Evolutionary conservation across 2,329 filamentous ascomycete genomes (phyloP).

Genomic region (Lecanicillium sp.): DNA sequence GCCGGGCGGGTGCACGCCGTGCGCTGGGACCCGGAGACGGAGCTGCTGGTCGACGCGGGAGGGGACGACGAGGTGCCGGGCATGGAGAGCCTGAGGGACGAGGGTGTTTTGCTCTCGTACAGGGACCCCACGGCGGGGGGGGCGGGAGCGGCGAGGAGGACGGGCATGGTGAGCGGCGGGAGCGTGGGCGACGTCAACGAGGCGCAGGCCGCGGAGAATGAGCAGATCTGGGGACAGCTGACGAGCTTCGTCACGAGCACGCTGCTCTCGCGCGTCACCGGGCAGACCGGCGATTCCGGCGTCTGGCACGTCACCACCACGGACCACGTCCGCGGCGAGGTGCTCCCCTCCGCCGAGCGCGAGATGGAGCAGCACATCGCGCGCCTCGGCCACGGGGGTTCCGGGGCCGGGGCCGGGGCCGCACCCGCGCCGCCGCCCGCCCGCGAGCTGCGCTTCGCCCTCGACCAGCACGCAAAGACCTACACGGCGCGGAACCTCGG

Average conservation of each 20-base stretch:
- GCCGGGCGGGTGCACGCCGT: conserved; percentile 37
- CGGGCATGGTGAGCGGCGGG: conserved; percentile 17
- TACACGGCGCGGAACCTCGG: conserved; percentile 35
- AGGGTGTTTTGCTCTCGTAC: conserved; percentile 47
- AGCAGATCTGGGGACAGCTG: conserved; percentile 46
- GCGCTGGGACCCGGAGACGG: conserved; percentile 52
- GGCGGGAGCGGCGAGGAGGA: conserved; percentile 17
- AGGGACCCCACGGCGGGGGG: conserved; percentile 26
- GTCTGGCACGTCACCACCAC: conserved; percentile 50
- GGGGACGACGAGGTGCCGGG: no score
- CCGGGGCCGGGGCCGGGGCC: no score
- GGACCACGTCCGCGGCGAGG: conserved; percentile 43
- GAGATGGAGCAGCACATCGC: conserved; percentile 36
- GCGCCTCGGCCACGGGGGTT: conserved; percentile 23
- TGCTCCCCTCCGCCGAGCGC: conserved; percentile 31
- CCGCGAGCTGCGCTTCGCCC: conserved; percentile 42
- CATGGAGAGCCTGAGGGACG: no score
- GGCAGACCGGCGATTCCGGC: conserved; percentile 30
- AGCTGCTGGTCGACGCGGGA: conserved; percentile 47
- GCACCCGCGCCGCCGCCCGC: conserved; percentile 27
- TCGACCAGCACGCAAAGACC: conserved; percentile 36
- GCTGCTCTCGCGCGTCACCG: conserved; percentile 43
- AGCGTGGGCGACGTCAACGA: conserved; percentile 17
- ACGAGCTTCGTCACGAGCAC: conserved; percentile 40
- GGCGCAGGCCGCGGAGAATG: conserved; percentile 19